Conservation (phyloP, 2,329 filamentous ascomycete species). For the Exserohilum turcica region DNA sequence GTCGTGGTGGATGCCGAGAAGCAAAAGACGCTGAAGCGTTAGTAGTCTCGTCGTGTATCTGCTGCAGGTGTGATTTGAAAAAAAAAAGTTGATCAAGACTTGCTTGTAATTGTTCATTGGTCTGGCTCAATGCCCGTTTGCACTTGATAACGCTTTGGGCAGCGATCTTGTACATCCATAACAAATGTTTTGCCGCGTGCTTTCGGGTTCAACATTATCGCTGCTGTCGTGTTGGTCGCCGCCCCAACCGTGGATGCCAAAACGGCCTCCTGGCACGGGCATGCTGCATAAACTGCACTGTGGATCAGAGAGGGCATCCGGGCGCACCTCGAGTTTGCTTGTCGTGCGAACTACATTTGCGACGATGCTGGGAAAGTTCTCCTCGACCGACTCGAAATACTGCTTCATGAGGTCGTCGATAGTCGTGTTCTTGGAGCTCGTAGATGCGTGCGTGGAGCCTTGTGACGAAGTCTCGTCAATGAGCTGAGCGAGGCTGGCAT, state of each 20-base stretch:
- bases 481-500: conserved; percentile 56
- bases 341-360: conserved; percentile 93
- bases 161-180: conserved; percentile 74
- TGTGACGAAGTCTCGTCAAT: conserved; percentile 41
- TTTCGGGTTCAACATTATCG: conserved; percentile 31
- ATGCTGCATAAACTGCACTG: conserved; percentile 72
- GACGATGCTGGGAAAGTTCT: conserved; percentile 86
- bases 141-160: conserved; percentile 14
- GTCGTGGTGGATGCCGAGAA: conserved; percentile 87
- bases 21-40: conserved; percentile 74
- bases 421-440: conserved; percentile 75
- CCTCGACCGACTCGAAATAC: conserved; percentile 86
- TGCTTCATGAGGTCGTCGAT: conserved; percentile 90
- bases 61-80: no score
- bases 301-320: conserved; percentile 30
- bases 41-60: not conserved
- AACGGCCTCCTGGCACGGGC: conserved; percentile 66
- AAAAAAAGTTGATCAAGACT: not conserved
- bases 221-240: conserved; percentile 58
- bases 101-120: not conserved
- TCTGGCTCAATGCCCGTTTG: no score
- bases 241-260: conserved; percentile 65
- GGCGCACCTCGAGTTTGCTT: conserved; percentile 70
- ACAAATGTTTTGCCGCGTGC: conserved; percentile 56
- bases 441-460: conserved; percentile 47